A percentile compares a stretch with the other conserved stretches of the same genome.
Conservation (phyloP, 1,284 basidiomycete species). For the Cutaneotrichosporon sp. region DNA sequence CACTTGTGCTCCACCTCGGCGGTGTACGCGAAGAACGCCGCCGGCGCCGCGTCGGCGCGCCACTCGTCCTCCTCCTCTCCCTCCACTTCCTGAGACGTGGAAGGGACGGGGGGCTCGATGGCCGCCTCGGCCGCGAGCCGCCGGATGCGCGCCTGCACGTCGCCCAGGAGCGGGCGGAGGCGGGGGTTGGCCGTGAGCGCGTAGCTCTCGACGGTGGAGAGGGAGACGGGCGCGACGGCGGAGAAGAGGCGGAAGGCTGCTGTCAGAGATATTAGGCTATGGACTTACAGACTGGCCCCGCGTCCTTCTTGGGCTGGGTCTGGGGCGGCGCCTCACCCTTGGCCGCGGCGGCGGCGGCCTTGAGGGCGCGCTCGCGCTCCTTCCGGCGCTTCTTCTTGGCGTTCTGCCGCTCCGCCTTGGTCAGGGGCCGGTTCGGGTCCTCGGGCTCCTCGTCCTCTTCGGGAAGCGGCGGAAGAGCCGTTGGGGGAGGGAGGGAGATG, state of each 20-base stretch:
- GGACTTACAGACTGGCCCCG: conserved; percentile 22
- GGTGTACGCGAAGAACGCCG: conserved; percentile 1
- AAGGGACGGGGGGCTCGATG: neutral
- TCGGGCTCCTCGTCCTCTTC: conserved; percentile 21
- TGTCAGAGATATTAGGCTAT: too few species aligned
- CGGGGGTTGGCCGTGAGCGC: conserved; percentile 21
- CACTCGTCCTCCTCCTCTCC: neutral
- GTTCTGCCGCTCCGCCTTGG: conserved; percentile 50
- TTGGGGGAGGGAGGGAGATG: neutral
- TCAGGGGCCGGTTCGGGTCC: conserved; percentile 33
- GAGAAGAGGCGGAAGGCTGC: conserved; percentile 42
- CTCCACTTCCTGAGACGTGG: too few species aligned
- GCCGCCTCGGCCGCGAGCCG: conserved; percentile 13
- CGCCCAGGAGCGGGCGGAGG: neutral
- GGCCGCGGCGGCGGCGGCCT: conserved; percentile 17
- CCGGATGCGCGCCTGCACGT: conserved; percentile 3
- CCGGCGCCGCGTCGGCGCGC: neutral
- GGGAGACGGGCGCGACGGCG: conserved; percentile 25
- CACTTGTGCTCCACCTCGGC: neutral
- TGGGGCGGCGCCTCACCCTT: conserved; percentile 13
- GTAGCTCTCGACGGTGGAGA: conserved; percentile 28
- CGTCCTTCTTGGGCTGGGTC: neutral
- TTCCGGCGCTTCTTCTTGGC: conserved; percentile 50
- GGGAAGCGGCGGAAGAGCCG: neutral
- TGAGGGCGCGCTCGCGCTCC: conserved; percentile 39